Conservation (phyloP, 441 rosid species). For the Erodium chrysanthum region DNA sequence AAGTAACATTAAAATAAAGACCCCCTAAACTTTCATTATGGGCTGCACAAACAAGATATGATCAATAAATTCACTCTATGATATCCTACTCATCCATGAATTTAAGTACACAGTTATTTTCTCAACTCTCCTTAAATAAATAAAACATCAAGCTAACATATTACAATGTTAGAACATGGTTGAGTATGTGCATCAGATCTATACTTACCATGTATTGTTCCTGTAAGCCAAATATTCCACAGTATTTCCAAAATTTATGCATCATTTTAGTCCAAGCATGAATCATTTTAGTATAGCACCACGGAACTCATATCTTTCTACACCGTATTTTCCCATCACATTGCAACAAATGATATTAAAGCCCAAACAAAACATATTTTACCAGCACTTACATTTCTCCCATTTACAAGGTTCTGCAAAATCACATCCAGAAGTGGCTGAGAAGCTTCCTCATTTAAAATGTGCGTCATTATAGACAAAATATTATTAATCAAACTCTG, state of each 20-base stretch:
- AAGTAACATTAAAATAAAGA: too few relatives aligned
- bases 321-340: background rate
- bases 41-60: too few relatives aligned
- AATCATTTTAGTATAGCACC: background rate
- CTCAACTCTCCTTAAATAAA: too few relatives aligned
- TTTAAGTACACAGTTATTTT: too few relatives aligned
- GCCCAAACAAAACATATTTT: slow-evolving; percentile 10
- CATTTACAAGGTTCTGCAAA: slow-evolving; percentile 63
- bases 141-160: too few relatives aligned
- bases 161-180: too few relatives aligned
- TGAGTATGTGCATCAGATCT: too few relatives aligned
- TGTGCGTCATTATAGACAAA: slow-evolving; percentile 52
- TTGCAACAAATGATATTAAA: slow-evolving; percentile 4
- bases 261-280: background rate
- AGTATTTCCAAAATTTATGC: background rate
- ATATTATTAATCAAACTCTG: slow-evolving; percentile 49
- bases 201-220: background rate
- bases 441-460: slow-evolving; percentile 65
- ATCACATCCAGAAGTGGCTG: slow-evolving; percentile 43
- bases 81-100: too few relatives aligned
- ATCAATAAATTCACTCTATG: too few relatives aligned
- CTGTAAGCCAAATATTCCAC: background rate
- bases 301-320: slow-evolving; percentile 2
- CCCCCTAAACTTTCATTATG: too few relatives aligned
- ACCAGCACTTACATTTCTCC: slow-evolving; percentile 42